Evolutionary conservation across 139 green algal species (phyloP), one percentile per base, ranked within the genome.

Genomic region (Pleodorina starrii): DNA sequence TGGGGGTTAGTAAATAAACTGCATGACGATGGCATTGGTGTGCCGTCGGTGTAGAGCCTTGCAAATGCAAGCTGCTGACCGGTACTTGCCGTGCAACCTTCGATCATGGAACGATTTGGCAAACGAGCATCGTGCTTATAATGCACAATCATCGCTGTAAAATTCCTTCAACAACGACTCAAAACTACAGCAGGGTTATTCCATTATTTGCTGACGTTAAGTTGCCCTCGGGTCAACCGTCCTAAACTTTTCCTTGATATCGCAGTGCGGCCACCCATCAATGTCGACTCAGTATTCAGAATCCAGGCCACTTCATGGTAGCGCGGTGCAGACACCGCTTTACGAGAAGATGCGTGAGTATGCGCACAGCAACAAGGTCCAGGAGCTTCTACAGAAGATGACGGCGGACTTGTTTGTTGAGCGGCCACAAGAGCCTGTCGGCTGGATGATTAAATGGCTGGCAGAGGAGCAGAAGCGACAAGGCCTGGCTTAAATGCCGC

Each of bases 351-450:
- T 88, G 82, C 63, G 66, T 0, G 82, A 88, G 10, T 88, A 88
- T 76, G 82, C 82, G 0, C 66, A 88, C 63, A 54, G n/a, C 44
- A 88, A 79, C 82, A 79, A 71, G 32, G 82, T 88, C 0, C 82
- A 88, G 44, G 82, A 88, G 66, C 82, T 88, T 1, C 82, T 88
- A 17, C 82, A 88, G 38, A 88, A 88, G 66, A 88, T 88, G 82
- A 88, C 82, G 2, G n/a, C 82, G 0, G 82, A 88, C 68, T 7
- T 88, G 23, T 88, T 88, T 36, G 46, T 88, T 1, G 82, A 88
- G 44, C 82, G 82, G 14, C 82, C 82, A 51, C 57, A 76, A 42
- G 66, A 80, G 29, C 82, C 82, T 1, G 66, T 79, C 38, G 44
- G 38, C 7, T 88, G 82, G 82, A 88, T 88, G 82, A 66, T 88